These are phyloP conservation scores for Chamaecyparis obtusa DNA, from an alignment of 75 land plant genomes.

Conservation along the genomic window DNA sequence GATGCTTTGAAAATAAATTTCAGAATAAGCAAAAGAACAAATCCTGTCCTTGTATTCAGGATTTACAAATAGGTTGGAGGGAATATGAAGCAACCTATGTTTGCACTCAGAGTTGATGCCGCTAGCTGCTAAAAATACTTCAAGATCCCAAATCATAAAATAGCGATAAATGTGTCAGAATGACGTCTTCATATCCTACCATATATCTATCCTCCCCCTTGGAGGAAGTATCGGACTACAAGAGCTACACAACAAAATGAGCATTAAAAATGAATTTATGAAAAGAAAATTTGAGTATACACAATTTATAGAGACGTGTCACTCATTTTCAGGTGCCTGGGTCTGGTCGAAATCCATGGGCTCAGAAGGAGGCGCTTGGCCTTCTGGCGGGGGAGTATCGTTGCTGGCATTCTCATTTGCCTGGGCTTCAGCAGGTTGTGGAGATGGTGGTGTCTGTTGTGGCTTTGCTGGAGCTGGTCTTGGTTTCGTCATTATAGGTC, in stretches of 20 bases:
- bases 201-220: neutral
- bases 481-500: slow-evolving; percentile 90
- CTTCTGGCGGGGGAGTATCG: neutral
- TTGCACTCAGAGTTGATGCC: neutral
- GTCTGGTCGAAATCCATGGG: slow-evolving; percentile 67
- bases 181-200: neutral
- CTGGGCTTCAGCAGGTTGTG: slow-evolving; percentile 34
- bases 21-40: neutral
- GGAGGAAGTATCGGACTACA: neutral
- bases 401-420: neutral
- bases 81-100: neutral
- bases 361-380: slow-evolving; percentile 28
- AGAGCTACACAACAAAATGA: neutral
- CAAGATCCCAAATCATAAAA: neutral
- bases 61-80: neutral
- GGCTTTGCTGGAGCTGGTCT: slow-evolving; percentile 73
- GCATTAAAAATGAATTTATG: neutral
- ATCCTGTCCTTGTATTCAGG: neutral
- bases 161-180: neutral
- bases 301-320: neutral
- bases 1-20: neutral
- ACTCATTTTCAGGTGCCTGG: slow-evolving; percentile 8
- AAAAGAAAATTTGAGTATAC: neutral
- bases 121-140: neutral
- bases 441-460: slow-evolving; percentile 9